These are phyloP conservation scores for Thelonectria rubi DNA, from an alignment of 2,329 filamentous ascomycete genomes.

Conservation along the genomic window DNA sequence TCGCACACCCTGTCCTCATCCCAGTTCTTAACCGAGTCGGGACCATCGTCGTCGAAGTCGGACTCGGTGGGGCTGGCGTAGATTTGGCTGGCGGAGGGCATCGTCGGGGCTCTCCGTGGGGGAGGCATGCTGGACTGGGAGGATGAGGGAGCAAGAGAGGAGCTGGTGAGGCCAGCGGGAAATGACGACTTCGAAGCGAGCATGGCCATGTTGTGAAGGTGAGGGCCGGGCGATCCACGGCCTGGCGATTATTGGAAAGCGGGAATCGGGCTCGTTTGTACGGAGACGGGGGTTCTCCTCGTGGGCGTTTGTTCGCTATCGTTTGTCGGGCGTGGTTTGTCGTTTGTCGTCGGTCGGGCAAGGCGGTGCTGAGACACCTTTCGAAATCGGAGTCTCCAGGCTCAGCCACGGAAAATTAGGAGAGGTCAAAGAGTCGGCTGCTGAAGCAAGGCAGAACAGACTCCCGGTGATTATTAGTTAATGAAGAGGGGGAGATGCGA, in stretches of 20 bases:
- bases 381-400: constrained; percentile 34
- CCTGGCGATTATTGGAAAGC: constrained; percentile 10
- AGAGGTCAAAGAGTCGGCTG: constrained; percentile 5
- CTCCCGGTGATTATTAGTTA: constrained; percentile 37
- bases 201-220: constrained; percentile 70
- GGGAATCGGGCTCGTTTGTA: constrained; percentile 9
- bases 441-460: not conserved
- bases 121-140: constrained; percentile 61
- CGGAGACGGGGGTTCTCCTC: not conserved
- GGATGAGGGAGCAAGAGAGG: constrained; percentile 57
- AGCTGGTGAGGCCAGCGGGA: constrained; percentile 60
- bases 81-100: constrained; percentile 60
- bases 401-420: constrained; percentile 31
- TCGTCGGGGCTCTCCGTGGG: constrained; percentile 60
- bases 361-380: constrained; percentile 36
- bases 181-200: constrained; percentile 79
- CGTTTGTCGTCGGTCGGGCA: constrained; percentile 21
- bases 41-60: constrained; percentile 83
- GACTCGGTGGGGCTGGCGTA: constrained; percentile 90
- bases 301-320: not conserved
- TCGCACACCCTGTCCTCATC: constrained; percentile 91
- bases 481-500: constrained; percentile 31
- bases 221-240: constrained; percentile 17
- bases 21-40: constrained; percentile 84
- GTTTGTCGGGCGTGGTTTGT: not conserved